Conservation (phyloP, 129 eudicot species). For the Helianthus tuberosus region DNA sequence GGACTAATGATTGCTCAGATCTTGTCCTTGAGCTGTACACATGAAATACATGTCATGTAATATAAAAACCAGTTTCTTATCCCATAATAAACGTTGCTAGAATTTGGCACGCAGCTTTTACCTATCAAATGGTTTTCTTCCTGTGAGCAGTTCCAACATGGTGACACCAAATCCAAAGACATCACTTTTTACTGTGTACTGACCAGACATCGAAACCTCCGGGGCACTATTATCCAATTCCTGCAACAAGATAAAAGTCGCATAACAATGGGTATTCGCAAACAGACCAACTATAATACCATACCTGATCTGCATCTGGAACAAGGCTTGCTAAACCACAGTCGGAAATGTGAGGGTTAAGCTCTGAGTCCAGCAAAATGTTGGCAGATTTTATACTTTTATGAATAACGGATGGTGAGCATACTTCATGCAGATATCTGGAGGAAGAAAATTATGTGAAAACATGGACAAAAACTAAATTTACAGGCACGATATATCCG, state of each 20-base stretch:
- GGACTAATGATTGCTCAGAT: constrained; percentile 87
- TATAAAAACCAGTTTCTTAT: not conserved
- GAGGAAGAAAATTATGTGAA: not conserved
- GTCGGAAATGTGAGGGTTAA: constrained; percentile 94
- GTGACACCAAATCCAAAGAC: constrained; percentile 96
- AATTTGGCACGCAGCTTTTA: constrained; percentile 1
- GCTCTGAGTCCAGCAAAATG: constrained; percentile 84
- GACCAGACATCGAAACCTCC: constrained; percentile 96
- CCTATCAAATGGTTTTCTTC: constrained; percentile 96
- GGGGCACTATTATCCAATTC: constrained; percentile 78
- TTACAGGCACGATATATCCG: not conserved
- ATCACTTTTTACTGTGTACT: constrained; percentile 82
- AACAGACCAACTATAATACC: not conserved
- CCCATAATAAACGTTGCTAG: not conserved
- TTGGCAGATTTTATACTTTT: constrained; percentile 85
- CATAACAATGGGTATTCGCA: not conserved
- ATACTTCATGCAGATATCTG: constrained; percentile 97
- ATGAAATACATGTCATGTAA: too few relatives aligned
- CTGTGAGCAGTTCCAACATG: constrained; percentile 95
- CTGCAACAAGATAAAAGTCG: constrained; percentile 44
- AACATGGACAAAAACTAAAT: not conserved
- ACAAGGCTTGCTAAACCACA: constrained; percentile 90
- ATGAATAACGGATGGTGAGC: constrained; percentile 96
- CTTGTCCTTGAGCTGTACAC: constrained; percentile 71
- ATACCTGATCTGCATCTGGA: constrained; percentile 87